Percentiles rank a stretch among this genome's conserved stretches.
Conservation (phyloP, 371 early-diverging fungal species). For the Rozella allomycis region DNA sequence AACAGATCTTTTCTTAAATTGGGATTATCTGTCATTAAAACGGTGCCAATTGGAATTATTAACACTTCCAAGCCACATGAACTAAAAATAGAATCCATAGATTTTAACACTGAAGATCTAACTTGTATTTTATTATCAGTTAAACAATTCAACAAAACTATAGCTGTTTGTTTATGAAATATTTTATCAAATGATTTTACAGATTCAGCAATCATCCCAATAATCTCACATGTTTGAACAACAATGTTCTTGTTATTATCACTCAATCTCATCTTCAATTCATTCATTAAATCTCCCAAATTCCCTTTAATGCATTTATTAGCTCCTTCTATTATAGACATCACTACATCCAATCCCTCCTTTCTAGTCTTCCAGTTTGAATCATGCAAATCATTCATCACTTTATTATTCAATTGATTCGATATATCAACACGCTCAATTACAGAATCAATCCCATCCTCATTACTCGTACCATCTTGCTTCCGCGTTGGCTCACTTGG, state of each 20-base stretch:
- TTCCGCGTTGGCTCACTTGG: too few relatives aligned
- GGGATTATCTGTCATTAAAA: constrained; percentile 41
- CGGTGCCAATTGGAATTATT: constrained; percentile 33
- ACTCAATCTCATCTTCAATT: constrained; percentile 52
- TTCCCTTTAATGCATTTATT: constrained; percentile 64
- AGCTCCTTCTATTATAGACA: constrained; percentile 39
- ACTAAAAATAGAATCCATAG: constrained; percentile 41
- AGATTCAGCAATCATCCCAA: constrained; percentile 42
- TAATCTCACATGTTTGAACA: constrained; percentile 43
- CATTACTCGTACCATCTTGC: too few relatives aligned
- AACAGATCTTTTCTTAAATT: constrained; percentile 61
- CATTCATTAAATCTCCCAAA: constrained; percentile 50
- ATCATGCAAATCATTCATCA: constrained; percentile 40
- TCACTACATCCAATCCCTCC: constrained; percentile 65
- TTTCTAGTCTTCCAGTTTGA: constrained; percentile 85
- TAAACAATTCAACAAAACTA: too few relatives aligned
- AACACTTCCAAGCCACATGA: constrained; percentile 44
- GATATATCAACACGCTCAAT: background rate
- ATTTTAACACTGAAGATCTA: constrained; percentile 45
- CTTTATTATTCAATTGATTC: background rate
- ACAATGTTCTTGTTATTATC: constrained; percentile 79
- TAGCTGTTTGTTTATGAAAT: too few relatives aligned
- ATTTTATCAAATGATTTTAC: too few relatives aligned
- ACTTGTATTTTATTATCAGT: constrained; percentile 74
- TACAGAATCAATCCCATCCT: background rate